Percentiles rank a stretch among this genome's conserved stretches.
These are phyloP conservation scores for Paracoccidioides brasiliensis DNA, from an alignment of 2,329 filamentous ascomycete species.

Conservation along the genomic window DNA sequence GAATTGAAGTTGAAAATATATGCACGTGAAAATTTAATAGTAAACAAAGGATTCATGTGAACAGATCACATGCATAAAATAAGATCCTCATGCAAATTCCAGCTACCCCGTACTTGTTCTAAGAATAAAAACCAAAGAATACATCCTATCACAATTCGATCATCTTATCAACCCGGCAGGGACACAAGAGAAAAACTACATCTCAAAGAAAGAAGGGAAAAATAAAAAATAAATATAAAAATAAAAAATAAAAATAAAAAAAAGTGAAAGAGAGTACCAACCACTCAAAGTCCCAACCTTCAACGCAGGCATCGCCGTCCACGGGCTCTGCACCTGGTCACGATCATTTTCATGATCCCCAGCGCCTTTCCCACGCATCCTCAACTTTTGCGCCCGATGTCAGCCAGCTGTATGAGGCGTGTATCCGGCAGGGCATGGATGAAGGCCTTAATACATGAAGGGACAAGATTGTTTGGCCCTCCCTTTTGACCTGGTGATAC, in stretches of 20 bases:
- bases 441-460: neutral
- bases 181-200: neutral
- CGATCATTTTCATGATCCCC: constrained; percentile 5
- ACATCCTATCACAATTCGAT: too few species aligned
- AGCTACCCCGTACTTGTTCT: too few species aligned
- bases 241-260: neutral
- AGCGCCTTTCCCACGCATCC: constrained; percentile 17
- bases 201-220: neutral
- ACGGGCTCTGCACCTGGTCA: constrained; percentile 4
- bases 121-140: too few species aligned
- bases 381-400: neutral
- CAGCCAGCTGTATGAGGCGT: neutral
- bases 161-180: neutral
- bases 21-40: neutral
- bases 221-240: neutral
- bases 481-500: neutral
- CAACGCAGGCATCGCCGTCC: constrained; percentile 31
- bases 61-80: neutral
- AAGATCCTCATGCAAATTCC: too few species aligned
- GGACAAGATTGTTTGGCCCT: neutral
- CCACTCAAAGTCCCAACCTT: constrained; percentile 49
- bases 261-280: constrained; percentile 22
- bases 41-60: neutral
- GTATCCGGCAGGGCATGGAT: neutral
- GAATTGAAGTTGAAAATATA: neutral